Evolutionary conservation across 176 grass and related monocot species (phyloP).

Genomic region (Hsuehochloa calcarea): DNA sequence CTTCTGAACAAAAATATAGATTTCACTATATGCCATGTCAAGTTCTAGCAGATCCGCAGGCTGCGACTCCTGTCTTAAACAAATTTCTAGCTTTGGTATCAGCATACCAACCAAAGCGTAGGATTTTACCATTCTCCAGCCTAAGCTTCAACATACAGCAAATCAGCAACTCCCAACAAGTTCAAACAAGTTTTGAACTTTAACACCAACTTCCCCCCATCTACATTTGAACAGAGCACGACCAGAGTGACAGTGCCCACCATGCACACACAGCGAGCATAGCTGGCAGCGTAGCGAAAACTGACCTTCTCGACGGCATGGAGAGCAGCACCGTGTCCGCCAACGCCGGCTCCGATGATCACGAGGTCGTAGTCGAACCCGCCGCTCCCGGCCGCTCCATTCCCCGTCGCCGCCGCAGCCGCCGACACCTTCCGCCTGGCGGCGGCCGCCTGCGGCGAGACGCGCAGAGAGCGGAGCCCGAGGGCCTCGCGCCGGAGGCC

Average conservation of each 20-base stretch:
- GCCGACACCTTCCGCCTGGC: not conserved
- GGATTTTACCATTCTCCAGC: not conserved
- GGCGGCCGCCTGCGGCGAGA: not conserved
- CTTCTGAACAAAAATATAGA: not conserved
- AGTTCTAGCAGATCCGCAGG: not conserved
- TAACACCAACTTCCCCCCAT: not conserved
- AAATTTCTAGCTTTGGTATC: not conserved
- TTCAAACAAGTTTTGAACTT: not conserved
- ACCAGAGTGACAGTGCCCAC: not conserved
- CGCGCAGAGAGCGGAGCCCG: constrained; percentile 11
- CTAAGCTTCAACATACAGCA: not conserved
- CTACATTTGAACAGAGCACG: constrained; percentile 22
- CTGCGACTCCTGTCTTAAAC: not conserved
- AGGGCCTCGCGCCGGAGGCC: constrained; percentile 60
- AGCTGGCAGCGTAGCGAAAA: not conserved
- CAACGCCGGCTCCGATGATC: constrained; percentile 78
- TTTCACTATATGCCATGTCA: not conserved
- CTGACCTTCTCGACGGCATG: constrained; percentile 73
- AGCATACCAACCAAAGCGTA: not conserved
- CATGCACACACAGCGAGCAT: not conserved
- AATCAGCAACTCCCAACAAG: not conserved
- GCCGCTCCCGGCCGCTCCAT: constrained; percentile 39
- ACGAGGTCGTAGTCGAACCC: constrained; percentile 76
- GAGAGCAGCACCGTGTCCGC: constrained; percentile 70
- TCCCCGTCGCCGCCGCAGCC: constrained; percentile 21